These are phyloP conservation scores for Talaromyces marneffei DNA, from an alignment of 2,329 filamentous ascomycete genomes.

Conservation along the genomic window DNA sequence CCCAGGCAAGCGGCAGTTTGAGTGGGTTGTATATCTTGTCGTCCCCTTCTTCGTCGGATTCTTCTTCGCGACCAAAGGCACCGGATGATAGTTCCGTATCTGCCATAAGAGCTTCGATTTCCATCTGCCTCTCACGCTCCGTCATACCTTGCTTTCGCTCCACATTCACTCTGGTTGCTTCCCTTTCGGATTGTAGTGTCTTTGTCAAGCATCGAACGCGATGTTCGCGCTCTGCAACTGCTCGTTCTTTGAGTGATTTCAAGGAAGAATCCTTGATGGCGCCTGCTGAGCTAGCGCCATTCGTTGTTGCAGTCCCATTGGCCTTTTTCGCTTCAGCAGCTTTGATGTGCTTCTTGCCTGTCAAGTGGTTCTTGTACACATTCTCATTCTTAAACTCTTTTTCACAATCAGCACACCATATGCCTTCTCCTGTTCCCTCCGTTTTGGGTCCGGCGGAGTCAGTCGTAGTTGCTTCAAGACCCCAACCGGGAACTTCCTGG, in stretches of 20 bases:
- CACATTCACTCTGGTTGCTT: constrained; percentile 87
- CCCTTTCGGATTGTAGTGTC: constrained; percentile 78
- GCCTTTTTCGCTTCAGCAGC: constrained; percentile 62
- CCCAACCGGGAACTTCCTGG: constrained; percentile 75
- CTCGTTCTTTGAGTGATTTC: constrained; percentile 71
- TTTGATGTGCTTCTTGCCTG: constrained; percentile 87
- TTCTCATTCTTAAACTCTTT: constrained; percentile 95
- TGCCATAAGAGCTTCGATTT: constrained; percentile 78
- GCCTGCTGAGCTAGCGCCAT: constrained; percentile 21
- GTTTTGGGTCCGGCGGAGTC: constrained; percentile 42
- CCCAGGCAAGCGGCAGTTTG: constrained; percentile 93
- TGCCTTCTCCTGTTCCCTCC: constrained; percentile 58
- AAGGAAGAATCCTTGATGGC: constrained; percentile 21
- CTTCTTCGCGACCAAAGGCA: constrained; percentile 43
- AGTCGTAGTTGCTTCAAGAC: constrained; percentile 46
- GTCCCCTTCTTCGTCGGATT: constrained; percentile 69
- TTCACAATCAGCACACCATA: constrained; percentile 88
- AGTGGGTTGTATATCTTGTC: constrained; percentile 95
- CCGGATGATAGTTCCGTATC: constrained; percentile 44
- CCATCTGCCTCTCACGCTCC: constrained; percentile 87
- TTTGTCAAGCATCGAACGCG: constrained; percentile 72
- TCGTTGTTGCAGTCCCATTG: constrained; percentile 33
- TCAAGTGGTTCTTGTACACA: constrained; percentile 83
- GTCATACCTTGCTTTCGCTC: constrained; percentile 98
- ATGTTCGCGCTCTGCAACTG: constrained; percentile 82